These are phyloP conservation scores for Emmonsiellopsis sp. DNA, from an alignment of 2,329 filamentous ascomycete genomes.

Conservation along the genomic window DNA sequence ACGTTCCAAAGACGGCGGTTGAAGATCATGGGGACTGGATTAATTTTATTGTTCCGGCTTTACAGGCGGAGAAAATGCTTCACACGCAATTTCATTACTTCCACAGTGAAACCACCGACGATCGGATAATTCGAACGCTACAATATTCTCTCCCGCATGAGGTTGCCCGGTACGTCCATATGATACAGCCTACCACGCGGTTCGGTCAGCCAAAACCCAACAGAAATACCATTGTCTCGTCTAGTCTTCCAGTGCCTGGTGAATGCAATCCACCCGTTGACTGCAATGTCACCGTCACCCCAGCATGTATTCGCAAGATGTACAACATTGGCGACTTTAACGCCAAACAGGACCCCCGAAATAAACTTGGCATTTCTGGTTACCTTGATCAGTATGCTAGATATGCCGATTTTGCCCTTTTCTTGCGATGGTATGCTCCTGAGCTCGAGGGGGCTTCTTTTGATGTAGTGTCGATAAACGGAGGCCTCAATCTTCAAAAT, in stretches of 20 bases:
- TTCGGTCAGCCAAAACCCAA: constrained; percentile 45
- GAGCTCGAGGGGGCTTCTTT: constrained; percentile 46
- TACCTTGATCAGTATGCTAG: constrained; percentile 45
- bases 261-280: constrained; percentile 15
- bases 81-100: constrained; percentile 50
- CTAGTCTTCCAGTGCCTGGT: constrained; percentile 7
- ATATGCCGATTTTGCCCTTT: constrained; percentile 46
- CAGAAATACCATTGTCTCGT: constrained; percentile 23
- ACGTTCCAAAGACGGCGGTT: constrained; percentile 37
- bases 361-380: constrained; percentile 37
- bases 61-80: constrained; percentile 46
- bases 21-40: constrained; percentile 52
- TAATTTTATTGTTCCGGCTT: constrained; percentile 36
- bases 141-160: constrained; percentile 53
- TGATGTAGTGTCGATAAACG: constrained; percentile 47
- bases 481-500: constrained; percentile 42
- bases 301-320: constrained; percentile 39
- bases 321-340: constrained; percentile 39
- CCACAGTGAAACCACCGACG: constrained; percentile 33
- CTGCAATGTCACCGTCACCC: constrained; percentile 37
- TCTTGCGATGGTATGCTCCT: constrained; percentile 46
- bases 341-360: constrained; percentile 26
- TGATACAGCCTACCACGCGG: constrained; percentile 57
- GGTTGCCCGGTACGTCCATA: constrained; percentile 46
- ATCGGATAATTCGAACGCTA: constrained; percentile 44